Conservation (phyloP, 1,139 yeast species). For the Nakaseomyces glabratus region DNA sequence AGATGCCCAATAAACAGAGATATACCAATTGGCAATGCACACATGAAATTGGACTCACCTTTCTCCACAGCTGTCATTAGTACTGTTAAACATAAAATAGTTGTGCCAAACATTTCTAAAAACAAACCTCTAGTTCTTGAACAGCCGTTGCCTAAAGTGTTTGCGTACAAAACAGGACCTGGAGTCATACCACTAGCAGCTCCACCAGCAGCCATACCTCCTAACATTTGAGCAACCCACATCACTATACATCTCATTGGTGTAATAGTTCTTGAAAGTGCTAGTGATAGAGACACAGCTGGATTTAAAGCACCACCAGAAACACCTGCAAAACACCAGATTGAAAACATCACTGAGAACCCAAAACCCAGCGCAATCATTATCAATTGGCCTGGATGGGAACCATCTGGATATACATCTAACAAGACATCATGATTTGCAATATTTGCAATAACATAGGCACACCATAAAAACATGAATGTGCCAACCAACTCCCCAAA, state of each 20-base stretch:
- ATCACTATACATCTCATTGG: conserved; percentile 61
- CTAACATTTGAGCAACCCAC: conserved; percentile 61
- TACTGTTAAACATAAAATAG: conserved; percentile 63
- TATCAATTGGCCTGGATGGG: conserved; percentile 57
- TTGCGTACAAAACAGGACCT: conserved; percentile 63
- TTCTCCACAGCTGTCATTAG: conserved; percentile 77
- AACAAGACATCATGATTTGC: conserved; percentile 58
- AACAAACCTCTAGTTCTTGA: conserved; percentile 68
- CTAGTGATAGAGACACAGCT: conserved; percentile 67
- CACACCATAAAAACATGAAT: conserved; percentile 70
- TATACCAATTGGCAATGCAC: conserved; percentile 75
- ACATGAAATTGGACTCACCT: conserved; percentile 63
- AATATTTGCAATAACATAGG: conserved; percentile 72
- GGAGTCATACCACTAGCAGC: conserved; percentile 82
- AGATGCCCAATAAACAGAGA: conserved; percentile 75
- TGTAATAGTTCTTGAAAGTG: conserved; percentile 60
- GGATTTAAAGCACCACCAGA: conserved; percentile 90
- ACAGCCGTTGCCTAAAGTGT: conserved; percentile 60
- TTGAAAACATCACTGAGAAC: conserved; percentile 67
- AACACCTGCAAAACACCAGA: conserved; percentile 62
- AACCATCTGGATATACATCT: conserved; percentile 32
- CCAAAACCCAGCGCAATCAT: conserved; percentile 85
- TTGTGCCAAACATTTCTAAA: conserved; percentile 73
- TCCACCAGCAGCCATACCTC: conserved; percentile 88
- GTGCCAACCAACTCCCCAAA: conserved; percentile 76